Evolutionary conservation across 192 early-diverging fungal species (phyloP).

Genomic region (Coemansia sp.): DNA sequence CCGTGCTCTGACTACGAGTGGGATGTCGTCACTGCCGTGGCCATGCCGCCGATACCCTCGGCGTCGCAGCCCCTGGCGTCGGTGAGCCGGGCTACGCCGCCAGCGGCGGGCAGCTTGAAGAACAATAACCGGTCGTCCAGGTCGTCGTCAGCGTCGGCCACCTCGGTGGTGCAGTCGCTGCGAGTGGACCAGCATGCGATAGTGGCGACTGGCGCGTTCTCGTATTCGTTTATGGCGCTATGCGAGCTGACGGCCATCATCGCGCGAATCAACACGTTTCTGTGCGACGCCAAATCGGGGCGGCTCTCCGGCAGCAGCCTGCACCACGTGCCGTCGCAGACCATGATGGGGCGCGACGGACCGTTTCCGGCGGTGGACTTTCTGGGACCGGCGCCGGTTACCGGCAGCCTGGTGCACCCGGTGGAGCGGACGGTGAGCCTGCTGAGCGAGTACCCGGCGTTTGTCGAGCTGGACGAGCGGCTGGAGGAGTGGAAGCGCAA

Average conservation of each 20-base stretch:
- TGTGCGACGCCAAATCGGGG: constrained; percentile 46
- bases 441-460: constrained; percentile 41
- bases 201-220: constrained; percentile 52
- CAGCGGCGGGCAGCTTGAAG: not conserved
- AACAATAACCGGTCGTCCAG: constrained; percentile 24
- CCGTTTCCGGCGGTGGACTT: constrained; percentile 51
- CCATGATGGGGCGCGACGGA: not conserved
- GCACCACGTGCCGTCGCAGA: not conserved
- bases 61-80: not conserved
- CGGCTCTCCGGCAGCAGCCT: constrained; percentile 23
- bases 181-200: constrained; percentile 32
- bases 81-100: not conserved
- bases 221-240: constrained; percentile 54
- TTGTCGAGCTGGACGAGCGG: constrained; percentile 38
- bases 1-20: constrained; percentile 53
- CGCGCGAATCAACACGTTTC: constrained; percentile 38
- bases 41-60: not conserved
- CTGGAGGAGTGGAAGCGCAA: constrained; percentile 45
- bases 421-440: constrained; percentile 33
- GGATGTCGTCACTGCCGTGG: constrained; percentile 24
- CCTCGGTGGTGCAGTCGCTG: constrained; percentile 22
- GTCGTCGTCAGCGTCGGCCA: constrained; percentile 26
- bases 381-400: constrained; percentile 8
- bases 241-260: constrained; percentile 51
- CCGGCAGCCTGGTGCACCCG: constrained; percentile 28